Conservation (phyloP, 768 basidiomycete genomes). For the Leccinum longicurvipes region DNA sequence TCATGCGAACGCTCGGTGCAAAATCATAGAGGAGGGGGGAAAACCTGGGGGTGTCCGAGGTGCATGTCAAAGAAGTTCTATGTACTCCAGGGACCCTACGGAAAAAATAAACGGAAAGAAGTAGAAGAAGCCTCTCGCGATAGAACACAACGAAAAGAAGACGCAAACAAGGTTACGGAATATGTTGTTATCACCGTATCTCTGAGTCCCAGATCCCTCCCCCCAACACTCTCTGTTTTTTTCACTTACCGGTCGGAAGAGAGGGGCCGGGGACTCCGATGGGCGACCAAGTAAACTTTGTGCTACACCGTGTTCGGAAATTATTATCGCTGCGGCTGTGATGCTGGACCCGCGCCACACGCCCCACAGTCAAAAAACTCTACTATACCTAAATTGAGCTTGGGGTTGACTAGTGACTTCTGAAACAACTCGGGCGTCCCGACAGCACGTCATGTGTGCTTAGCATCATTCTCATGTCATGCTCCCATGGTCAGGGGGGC, state of each 20-base stretch:
- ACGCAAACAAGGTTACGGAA: background rate
- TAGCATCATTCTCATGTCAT: background rate
- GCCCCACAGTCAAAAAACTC: background rate
- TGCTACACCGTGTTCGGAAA: background rate
- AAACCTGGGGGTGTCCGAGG: constrained; percentile 1
- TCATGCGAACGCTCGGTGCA: background rate
- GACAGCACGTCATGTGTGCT: background rate
- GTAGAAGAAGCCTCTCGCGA: background rate
- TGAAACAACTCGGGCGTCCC: background rate
- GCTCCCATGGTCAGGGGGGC: background rate
- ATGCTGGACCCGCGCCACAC: background rate
- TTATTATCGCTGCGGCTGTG: background rate
- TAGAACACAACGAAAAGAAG: background rate
- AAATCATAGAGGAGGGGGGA: background rate
- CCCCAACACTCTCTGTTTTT: background rate
- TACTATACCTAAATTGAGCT: background rate
- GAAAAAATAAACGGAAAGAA: background rate
- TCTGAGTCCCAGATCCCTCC: no score
- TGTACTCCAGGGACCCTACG: background rate
- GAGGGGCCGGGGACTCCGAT: background rate
- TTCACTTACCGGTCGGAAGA: no score
- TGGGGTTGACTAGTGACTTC: background rate
- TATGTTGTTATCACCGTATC: background rate
- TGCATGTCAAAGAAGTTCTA: background rate
- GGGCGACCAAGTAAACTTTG: background rate